A percentile compares a stretch with the other conserved stretches of the same genome.
phyloP scores from a whole-genome alignment of 495 filamentous ascomycete genomes.

The Aspergillus cristatus region DNA sequence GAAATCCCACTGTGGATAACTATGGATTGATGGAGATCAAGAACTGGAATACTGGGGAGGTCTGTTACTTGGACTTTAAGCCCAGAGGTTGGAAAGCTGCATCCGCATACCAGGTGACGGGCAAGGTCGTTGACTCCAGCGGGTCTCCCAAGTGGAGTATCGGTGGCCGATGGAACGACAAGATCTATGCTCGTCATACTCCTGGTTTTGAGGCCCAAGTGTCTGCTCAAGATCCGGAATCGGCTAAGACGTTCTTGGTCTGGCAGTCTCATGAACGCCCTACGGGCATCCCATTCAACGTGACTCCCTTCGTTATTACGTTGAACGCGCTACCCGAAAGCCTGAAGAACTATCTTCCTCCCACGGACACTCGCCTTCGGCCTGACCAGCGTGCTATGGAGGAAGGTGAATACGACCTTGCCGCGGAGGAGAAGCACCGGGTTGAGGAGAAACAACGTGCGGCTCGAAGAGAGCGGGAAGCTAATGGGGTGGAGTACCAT shows the following conservation, averaged over 20 bases:
- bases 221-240: conserved; percentile 42
- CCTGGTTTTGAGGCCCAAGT: conserved; percentile 78
- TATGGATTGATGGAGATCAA: conserved; percentile 96
- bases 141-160: conserved; percentile 77
- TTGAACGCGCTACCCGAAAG: conserved; percentile 79
- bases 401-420: conserved; percentile 87
- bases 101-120: conserved; percentile 76
- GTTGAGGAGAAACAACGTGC: conserved; percentile 90
- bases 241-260: conserved; percentile 69
- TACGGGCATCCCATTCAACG: conserved; percentile 83
- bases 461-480: conserved; percentile 62
- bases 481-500: conserved; percentile 65
- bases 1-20: conserved; percentile 94
- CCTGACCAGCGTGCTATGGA: conserved; percentile 99
- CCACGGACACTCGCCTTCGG: conserved; percentile 82
- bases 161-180: conserved; percentile 94
- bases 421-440: conserved; percentile 87
- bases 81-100: conserved; percentile 88
- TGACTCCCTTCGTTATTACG: conserved; percentile 92
- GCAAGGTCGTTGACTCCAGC: conserved; percentile 67
- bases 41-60: conserved; percentile 91
- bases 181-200: conserved; percentile 87
- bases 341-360: conserved; percentile 64
- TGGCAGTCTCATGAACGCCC: conserved; percentile 85
- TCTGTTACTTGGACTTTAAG: conserved; percentile 90